Evolutionary conservation across 352 stramenopile species (phyloP).

Genomic region (Pythium dissotocum): DNA sequence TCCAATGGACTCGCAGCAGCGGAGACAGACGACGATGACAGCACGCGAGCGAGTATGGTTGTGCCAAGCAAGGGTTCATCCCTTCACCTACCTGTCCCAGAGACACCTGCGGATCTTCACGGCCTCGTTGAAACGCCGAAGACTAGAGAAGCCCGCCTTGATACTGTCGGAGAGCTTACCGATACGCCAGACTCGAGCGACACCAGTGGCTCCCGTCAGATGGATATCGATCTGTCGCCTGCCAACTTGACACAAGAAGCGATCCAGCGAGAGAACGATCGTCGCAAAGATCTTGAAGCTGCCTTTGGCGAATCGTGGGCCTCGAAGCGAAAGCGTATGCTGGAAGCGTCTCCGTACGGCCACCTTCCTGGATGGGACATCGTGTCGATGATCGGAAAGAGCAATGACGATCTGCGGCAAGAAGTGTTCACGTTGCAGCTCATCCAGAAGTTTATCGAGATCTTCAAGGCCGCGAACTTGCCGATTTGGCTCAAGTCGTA

Average conservation of each 20-base stretch:
- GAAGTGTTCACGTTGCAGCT: conserved; percentile 99
- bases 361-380: conserved; percentile 93
- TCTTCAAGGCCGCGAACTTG: conserved; percentile 94
- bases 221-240: conserved; percentile 62
- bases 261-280: conserved; percentile 80
- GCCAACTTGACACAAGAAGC: conserved; percentile 70
- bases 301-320: conserved; percentile 96
- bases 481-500: conserved; percentile 97
- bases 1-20: conserved; percentile 47
- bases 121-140: conserved; percentile 59
- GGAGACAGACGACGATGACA: conserved; percentile 39
- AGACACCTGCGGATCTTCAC: conserved; percentile 68
- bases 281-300: conserved; percentile 76
- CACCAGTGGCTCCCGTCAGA: conserved; percentile 21
- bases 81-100: conserved; percentile 38
- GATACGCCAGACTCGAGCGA: conserved; percentile 31
- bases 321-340: conserved; percentile 92
- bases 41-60: not conserved
- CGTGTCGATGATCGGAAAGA: conserved; percentile 98
- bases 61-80: conserved; percentile 3
- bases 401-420: conserved; percentile 98
- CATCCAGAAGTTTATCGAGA: conserved; percentile 97
- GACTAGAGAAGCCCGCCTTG: conserved; percentile 30
- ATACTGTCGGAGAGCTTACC: conserved; percentile 27
- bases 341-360: conserved; percentile 85